phyloP scores from a whole-genome alignment of 345 rosid genomes.

The Ceriops zippeliana region DNA sequence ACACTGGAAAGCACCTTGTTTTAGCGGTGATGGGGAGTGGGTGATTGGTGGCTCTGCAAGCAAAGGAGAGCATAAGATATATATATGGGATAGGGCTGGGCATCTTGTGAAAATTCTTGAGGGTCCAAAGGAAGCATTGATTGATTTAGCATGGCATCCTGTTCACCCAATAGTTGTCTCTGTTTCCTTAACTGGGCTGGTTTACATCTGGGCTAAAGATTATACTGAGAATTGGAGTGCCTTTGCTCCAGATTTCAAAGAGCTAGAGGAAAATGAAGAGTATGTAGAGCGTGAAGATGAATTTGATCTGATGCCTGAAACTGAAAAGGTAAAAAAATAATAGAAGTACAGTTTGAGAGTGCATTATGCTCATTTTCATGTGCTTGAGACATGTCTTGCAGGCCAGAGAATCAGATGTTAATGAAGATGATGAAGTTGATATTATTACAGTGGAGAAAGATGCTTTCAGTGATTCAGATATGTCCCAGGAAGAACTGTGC shows the following conservation, averaged over 20 bases:
- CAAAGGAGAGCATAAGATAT: constrained; percentile 98
- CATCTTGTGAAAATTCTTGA: constrained; percentile 97
- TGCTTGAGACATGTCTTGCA: constrained; percentile 32
- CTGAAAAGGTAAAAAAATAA: constrained; percentile 64
- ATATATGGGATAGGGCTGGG: constrained; percentile 97
- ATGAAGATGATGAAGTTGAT: constrained; percentile 96
- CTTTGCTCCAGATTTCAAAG: constrained; percentile 98
- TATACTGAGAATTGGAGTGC: constrained; percentile 99
- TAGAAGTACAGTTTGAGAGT: neutral
- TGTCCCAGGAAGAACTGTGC: constrained; percentile 86
- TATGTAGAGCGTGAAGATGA: constrained; percentile 97
- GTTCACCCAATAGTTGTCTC: constrained; percentile 91
- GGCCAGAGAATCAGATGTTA: constrained; percentile 75
- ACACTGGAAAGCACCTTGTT: constrained; percentile 99
- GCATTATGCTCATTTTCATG: neutral
- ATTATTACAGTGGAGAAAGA: constrained; percentile 80
- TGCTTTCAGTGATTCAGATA: constrained; percentile 90
- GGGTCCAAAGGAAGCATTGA: constrained; percentile 96
- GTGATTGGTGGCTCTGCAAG: constrained; percentile 95
- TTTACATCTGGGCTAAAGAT: constrained; percentile 98
- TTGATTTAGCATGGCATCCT: constrained; percentile 99
- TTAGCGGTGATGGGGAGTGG: constrained; percentile 99
- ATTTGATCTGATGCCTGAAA: constrained; percentile 85
- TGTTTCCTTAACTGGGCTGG: constrained; percentile 86
- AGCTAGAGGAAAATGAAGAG: constrained; percentile 99